These are phyloP conservation scores for Dryadomyces sulphureus DNA, from an alignment of 2,329 filamentous ascomycete genomes.

Conservation along the genomic window DNA sequence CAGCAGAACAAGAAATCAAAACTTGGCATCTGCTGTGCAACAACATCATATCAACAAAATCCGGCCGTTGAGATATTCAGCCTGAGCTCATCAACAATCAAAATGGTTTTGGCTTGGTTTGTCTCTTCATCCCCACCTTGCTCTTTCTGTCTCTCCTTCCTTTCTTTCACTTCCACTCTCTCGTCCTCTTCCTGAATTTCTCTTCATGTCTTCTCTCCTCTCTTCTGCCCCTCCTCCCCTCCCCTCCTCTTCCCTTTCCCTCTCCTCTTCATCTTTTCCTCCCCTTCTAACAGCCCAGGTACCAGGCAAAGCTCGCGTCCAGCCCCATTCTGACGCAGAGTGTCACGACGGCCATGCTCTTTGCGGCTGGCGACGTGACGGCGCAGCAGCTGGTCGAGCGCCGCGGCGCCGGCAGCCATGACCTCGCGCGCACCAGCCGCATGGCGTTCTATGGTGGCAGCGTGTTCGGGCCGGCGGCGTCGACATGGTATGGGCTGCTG, in stretches of 20 bases:
- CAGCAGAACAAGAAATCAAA: too few species aligned
- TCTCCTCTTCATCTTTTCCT: not conserved
- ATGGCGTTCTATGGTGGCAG: conserved; percentile 72
- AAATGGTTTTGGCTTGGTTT: not conserved
- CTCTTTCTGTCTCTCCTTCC: not conserved
- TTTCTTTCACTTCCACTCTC: too few species aligned
- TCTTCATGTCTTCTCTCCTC: not conserved
- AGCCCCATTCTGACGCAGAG: conserved; percentile 82
- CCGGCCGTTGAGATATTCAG: too few species aligned
- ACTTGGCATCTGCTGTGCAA: too few species aligned
- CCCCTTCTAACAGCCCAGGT: conserved; percentile 37
- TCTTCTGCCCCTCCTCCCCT: not conserved
- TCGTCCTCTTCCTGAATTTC: too few species aligned
- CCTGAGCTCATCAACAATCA: not conserved
- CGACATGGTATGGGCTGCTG: conserved; percentile 74
- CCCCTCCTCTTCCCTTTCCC: not conserved
- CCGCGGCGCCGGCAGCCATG: conserved; percentile 55
- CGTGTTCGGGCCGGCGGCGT: conserved; percentile 77
- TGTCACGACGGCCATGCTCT: conserved; percentile 80
- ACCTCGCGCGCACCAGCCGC: conserved; percentile 53
- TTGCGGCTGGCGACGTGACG: conserved; percentile 79
- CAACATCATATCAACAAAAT: too few species aligned
- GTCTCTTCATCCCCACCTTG: not conserved
- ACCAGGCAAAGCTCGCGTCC: conserved; percentile 67
- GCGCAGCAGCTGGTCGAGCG: conserved; percentile 86